Evolutionary conservation across 345 rosid species (phyloP), one percentile per base, ranked within the genome.

Genomic region (Excoecaria agallocha): DNA sequence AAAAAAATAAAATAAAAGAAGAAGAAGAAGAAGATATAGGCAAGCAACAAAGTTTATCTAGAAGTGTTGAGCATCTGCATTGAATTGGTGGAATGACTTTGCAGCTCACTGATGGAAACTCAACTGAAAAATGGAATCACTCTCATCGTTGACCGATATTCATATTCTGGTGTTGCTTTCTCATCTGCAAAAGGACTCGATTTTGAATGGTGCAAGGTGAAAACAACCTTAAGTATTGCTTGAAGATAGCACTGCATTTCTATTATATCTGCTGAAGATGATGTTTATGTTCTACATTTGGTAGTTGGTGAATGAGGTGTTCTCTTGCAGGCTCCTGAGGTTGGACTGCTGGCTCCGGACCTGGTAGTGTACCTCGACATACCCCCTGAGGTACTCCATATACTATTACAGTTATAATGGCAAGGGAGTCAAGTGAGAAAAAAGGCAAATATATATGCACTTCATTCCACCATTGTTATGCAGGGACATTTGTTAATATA

Each of bases 111-210:
- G 84, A 93, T 95, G 99, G 97, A 93, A 83, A 81, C 79, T 50
- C 86, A 89, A 80, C 86, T 95, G 78, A 89, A 75, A 81, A 50
- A 78, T 41, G 99, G 99, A 58, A 90, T 87, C 3, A 88, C 96
- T 20, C 91, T 95, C 55, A 81, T 93, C 39, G 90, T 93, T 22
- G 98, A 95, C 71, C 97, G 97, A 57, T 93, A 95, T 77, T 93
- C 97, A 3, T 95, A 89, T 79, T 91, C 98, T 22, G 96, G 98
- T 50, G 97, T 91, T 41, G 98, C 97, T 55, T 92, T 94, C 85
- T 91, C 98, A 12, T 81, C 93, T 74, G 98, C 98, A 35, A 94
- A 92, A 86, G 98, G 97, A 78, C 91, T 94, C 12, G 85, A 81
- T 82, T 41, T 89, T 35, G 90, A 88, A 17, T 95, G 97, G 98